A percentile compares a stretch with the other conserved stretches of the same genome.
Evolutionary conservation across 75 land plant genomes (phyloP).

Genomic region (Adiantum capillusveneris): DNA sequence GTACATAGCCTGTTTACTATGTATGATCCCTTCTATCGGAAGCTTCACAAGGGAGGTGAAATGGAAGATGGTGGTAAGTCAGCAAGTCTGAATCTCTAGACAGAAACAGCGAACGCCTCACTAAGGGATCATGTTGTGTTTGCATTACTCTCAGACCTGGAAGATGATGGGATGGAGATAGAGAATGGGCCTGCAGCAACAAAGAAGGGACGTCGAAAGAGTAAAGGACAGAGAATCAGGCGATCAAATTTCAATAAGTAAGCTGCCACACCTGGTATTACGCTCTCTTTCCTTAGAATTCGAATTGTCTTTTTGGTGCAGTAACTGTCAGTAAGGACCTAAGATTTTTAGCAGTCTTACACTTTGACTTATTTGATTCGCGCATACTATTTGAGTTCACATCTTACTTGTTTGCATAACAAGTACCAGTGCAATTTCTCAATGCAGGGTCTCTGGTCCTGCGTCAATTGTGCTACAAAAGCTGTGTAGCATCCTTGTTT

Average conservation of each 20-base stretch:
- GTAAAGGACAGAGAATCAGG: conserved; percentile 35
- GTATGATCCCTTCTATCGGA: conserved; percentile 78
- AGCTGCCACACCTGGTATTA: not conserved
- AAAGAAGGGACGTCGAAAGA: conserved; percentile 50
- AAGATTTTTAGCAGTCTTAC: too few species aligned
- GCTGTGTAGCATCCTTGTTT: conserved; percentile 74
- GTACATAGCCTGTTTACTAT: conserved; percentile 57
- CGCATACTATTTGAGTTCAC: too few species aligned
- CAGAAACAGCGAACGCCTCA: too few species aligned
- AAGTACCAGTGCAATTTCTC: too few species aligned
- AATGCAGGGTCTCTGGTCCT: conserved; percentile 72
- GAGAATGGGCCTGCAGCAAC: conserved; percentile 38
- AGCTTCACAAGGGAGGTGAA: conserved; percentile 62
- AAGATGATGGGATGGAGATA: conserved; percentile 49
- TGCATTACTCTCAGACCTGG: conserved; percentile 24
- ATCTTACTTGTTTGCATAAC: too few species aligned
- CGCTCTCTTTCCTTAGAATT: too few species aligned
- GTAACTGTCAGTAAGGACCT: too few species aligned
- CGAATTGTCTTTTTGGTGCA: too few species aligned
- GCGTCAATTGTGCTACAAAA: conserved; percentile 67
- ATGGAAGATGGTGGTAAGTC: conserved; percentile 19
- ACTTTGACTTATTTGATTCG: too few species aligned
- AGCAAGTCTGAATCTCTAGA: too few species aligned
- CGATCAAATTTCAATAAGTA: conserved; percentile 16
- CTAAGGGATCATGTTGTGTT: not conserved